Base-by-base conservation (phyloP, 2,329 filamentous ascomycete genomes). In the Emmonsiellopsis sp. region DNA sequence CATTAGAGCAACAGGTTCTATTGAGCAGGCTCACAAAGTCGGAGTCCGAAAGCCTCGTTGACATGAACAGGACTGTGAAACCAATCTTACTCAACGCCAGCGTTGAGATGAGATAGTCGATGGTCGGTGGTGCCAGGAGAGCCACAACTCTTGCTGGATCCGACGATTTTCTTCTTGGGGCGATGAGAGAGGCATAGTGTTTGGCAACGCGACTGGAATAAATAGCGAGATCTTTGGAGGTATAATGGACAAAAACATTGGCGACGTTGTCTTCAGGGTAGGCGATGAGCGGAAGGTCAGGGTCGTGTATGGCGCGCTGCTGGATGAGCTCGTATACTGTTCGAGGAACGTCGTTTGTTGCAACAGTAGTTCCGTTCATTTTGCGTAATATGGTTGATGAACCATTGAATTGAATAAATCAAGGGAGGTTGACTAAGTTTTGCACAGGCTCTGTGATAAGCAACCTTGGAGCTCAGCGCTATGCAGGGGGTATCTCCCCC, bases 51-150 rank as follows among this genome's bases (percentile, higher is more conserved):
- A 82, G 70, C 6, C 80, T 67, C 2, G 77, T 79, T 0, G 79
- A 82, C 2, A 83, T 68, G 36, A 81, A 72, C 1, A 83, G 65
- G 2, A 74, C 70, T 0, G 78, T 75, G 65, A 79, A 78, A 7
- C 81, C 80, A 10, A 83, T 66, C 55, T 78, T 75, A 32, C 72
- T 74, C 47, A 84, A 60, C 0, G 77, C 80, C 44, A 82, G 70
- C 42, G 78, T 67, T 3, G 77, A 76, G 37, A 82, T 67, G 39
- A 81, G 69, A 55, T 80, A 80, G 52, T 80, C 76, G 8, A 83
- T 67, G 56, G 77, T 76, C 1, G 79, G 81, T 0, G 72, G 70
- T 0, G 76, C 78, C 2, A 83, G 65, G 9, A 83, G 60, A 1
- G 73, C 77, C 27, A 82, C 69, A 0, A 76, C 72, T 42, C 40